phyloP scores from a whole-genome alignment of 106 monocot species.

The Apostasia ramifera region DNA sequence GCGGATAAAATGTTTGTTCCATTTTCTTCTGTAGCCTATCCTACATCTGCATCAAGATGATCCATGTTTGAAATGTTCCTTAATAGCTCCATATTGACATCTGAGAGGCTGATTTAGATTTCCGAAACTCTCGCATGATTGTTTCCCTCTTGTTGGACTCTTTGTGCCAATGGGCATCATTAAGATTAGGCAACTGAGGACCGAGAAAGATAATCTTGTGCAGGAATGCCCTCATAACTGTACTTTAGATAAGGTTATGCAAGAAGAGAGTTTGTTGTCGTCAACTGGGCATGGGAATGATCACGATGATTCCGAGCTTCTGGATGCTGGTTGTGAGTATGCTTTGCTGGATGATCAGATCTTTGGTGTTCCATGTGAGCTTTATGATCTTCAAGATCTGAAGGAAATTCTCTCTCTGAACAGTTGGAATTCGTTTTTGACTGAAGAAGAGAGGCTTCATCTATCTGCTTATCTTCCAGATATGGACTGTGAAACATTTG shows the following conservation, averaged over 20 bases:
- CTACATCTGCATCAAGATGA: not conserved
- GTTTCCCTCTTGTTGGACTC: conserved; percentile 14
- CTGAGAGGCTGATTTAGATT: conserved; percentile 2
- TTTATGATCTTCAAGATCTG: conserved; percentile 62
- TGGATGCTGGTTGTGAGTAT: conserved; percentile 57
- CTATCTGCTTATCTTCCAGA: conserved; percentile 79
- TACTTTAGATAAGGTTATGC: conserved; percentile 10
- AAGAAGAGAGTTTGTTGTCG: conserved; percentile 23
- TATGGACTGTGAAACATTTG: conserved; percentile 77
- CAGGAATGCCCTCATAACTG: conserved; percentile 1
- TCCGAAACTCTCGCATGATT: conserved; percentile 23
- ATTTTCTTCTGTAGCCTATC: too few species aligned
- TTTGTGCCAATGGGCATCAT: conserved; percentile 58
- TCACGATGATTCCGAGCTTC: conserved; percentile 39
- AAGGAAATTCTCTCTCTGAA: conserved; percentile 76
- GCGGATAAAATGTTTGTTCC: too few species aligned
- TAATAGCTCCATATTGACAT: conserved; percentile 1
- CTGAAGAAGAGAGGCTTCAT: conserved; percentile 74
- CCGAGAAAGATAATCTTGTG: conserved; percentile 9
- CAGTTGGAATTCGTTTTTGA: conserved; percentile 77
- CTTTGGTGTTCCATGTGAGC: conserved; percentile 69
- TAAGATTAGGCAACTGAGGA: conserved; percentile 37
- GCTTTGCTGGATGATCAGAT: conserved; percentile 42
- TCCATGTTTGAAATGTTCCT: conserved; percentile 1
- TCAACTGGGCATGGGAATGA: conserved; percentile 17